Base-by-base conservation (phyloP, 768 basidiomycete genomes). In the Lentinula lateritia region DNA sequence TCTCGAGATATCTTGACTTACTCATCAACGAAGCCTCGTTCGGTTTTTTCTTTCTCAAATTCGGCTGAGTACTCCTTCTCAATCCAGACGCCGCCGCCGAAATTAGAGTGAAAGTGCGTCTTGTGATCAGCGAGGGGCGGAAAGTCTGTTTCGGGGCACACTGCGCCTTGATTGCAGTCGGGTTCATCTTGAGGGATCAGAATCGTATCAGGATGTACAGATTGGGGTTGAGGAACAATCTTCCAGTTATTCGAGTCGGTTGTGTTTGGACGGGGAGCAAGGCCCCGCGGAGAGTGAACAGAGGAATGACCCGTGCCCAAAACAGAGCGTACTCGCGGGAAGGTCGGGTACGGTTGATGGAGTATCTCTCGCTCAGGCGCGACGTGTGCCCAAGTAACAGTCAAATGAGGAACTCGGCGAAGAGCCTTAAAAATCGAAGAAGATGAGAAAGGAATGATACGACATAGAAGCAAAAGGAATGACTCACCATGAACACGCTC, bases 341-440 rank as follows among this genome's bases (percentile, higher is more conserved):
- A 73, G 59, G 72, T 61, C 38, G 75, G 70, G 63, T 75, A 72
- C 7, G 71, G 62, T 20, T 63, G 59, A 39, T 55, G 43, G 55
- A 16, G 34, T n/a, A 10, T 41, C 46, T 58, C 43, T 10, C 39
- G 67, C 42, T 67, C 67, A 41, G 42, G 46, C 43, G 62, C 63
- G 16, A 66, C 86, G 70, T 92, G 90, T 16, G 90, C 88, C 90
- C 91, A 92, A 23, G 89, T 89, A 6, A 90, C 86, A 1, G 82
- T 85, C 10, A 93, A 70, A 70, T 90, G 86, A 46, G 90, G 86
- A 16, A 92, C 76, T 61, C 80, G 78, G 61, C 87, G 83, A 64
- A 93, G 77, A 4, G 88, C 83, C 91, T 93, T 63, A 7, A 28
- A 28, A 28, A 28, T 28, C 28, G 28, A n/a, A 32, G 55, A 52